Percentiles rank a stretch among this genome's conserved stretches.
Evolutionary conservation across 2,329 filamentous ascomycete genomes (phyloP).

Genomic region (Leptographium radiaticola): DNA sequence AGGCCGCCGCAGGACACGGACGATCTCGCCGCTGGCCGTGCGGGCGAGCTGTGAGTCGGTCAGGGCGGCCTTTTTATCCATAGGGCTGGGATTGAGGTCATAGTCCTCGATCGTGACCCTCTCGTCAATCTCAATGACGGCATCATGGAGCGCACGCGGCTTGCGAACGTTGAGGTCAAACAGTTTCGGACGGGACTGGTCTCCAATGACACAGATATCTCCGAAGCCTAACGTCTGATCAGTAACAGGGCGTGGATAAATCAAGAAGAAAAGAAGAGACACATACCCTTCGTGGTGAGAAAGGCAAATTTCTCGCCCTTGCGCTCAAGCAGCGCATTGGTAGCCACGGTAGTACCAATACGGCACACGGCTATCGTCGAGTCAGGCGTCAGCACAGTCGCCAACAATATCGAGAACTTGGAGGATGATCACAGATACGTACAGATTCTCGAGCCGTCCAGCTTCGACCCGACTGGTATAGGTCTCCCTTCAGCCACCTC

Average conservation of each 20-base stretch:
- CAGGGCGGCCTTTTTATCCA: constrained; percentile 32
- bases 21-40: constrained; percentile 53
- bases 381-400: too few relatives aligned
- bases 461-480: constrained; percentile 62
- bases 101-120: constrained; percentile 85
- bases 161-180: constrained; percentile 81
- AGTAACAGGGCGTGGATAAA: too few relatives aligned
- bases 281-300: constrained; percentile 69
- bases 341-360: constrained; percentile 92
- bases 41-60: constrained; percentile 29
- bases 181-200: constrained; percentile 78
- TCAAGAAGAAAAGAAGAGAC: too few relatives aligned
- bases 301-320: constrained; percentile 84
- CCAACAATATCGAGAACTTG: too few relatives aligned
- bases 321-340: constrained; percentile 77
- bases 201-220: constrained; percentile 79
- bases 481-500: constrained; percentile 61
- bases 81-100: constrained; percentile 65
- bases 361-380: too few relatives aligned
- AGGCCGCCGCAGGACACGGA: constrained; percentile 51
- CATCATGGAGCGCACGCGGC: constrained; percentile 73
- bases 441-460: constrained; percentile 76
- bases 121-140: constrained; percentile 81
- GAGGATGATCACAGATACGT: too few relatives aligned
- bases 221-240: too few relatives aligned